Percentiles rank a stretch among this genome's conserved stretches.
Evolutionary conservation across 1,284 basidiomycete species (phyloP).

Genomic region (Peniophora sp.): DNA sequence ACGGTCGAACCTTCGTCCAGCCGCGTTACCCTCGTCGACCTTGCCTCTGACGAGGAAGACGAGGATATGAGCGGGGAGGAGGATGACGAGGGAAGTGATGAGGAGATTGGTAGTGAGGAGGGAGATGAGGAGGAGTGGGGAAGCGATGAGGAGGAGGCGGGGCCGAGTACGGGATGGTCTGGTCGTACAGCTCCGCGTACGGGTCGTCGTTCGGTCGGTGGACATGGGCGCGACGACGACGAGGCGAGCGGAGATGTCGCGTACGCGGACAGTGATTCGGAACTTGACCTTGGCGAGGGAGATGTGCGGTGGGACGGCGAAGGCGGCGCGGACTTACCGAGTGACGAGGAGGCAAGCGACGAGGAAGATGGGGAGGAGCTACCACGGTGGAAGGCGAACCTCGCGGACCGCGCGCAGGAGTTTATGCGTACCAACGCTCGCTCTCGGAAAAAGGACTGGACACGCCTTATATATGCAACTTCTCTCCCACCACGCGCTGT

Average conservation of each 20-base stretch:
- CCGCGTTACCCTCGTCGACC: slow-evolving; percentile 7
- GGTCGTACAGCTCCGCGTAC: slow-evolving; percentile 23
- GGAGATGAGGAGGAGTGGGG: slow-evolving; percentile 21
- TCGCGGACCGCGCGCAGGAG: slow-evolving; percentile 54
- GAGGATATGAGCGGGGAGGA: slow-evolving; percentile 17
- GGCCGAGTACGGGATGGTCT: slow-evolving; percentile 6
- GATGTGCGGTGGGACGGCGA: slow-evolving; percentile 17
- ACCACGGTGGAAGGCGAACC: slow-evolving; percentile 76
- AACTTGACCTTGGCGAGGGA: slow-evolving; percentile 41
- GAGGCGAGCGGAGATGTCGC: slow-evolving; percentile 40
- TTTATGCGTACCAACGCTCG: slow-evolving; percentile 36
- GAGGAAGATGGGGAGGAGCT: slow-evolving; percentile 33
- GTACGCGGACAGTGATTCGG: slow-evolving; percentile 79
- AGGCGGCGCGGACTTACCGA: slow-evolving; percentile 27
- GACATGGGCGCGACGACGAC: slow-evolving; percentile 20
- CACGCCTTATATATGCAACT: slow-evolving; percentile 79
- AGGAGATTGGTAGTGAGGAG: slow-evolving; percentile 9
- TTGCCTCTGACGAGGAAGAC: slow-evolving; percentile 14
- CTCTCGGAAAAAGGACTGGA: slow-evolving; percentile 60
- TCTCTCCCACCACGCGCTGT: slow-evolving; percentile 70
- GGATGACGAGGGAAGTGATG: slow-evolving; percentile 19
- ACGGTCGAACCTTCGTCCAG: slow-evolving; percentile 23
- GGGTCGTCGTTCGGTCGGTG: slow-evolving; percentile 35
- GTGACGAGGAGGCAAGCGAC: slow-evolving; percentile 50
- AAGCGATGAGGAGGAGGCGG: slow-evolving; percentile 18